Base-by-base conservation (phyloP, 768 basidiomycete species). In the Boletus vinaceobasis region DNA sequence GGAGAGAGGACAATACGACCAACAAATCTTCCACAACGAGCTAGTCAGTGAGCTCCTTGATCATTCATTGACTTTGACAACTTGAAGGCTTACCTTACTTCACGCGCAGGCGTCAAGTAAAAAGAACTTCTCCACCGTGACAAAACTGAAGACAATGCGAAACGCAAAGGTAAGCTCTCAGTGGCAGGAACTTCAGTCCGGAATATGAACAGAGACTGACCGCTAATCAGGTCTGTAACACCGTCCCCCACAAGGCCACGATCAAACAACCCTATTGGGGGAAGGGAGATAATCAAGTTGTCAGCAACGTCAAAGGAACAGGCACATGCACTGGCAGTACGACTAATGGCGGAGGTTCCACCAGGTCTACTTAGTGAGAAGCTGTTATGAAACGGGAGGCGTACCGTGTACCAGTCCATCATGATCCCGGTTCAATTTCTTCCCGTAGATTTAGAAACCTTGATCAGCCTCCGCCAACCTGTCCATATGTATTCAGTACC, bases 201-300 rank as follows among this genome's bases (percentile, higher is more conserved):
- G n/a, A n/a, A 14, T 43, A 9, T 27, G 10, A 31, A 3, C 32
- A 17, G 40, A 7, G 14, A 39, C 43, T 60, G 48, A 65, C 48
- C 32, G 10, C 3, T 17, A 1, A 14, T 23, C n/a, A 66, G 66
- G 17, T 52, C 43, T 32, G 4, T 3, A 29, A 33, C 19, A 8
- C 33, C 29, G 17, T 35, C 7, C 43, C 53, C 29, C 6, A 6
- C 36, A 50, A 26, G 14, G 29, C 31, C 7, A 42, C 48, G 6
- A 48, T 55, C 48, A 69, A 61, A n/a, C 54, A 56, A 15, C 58
- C 56, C 13, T 64, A 57, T 15, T 50, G 56, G 44, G 66, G 58
- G 0, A 60, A 49, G 15, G 1, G 1, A 0, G 26, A 48, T 0
- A 6, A 4, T 1, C 33, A 0, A 0, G 1, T 27, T 23, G 49